Conservation (phyloP, 1,139 yeast species). For the Debaryomycetaceae sp. region DNA sequence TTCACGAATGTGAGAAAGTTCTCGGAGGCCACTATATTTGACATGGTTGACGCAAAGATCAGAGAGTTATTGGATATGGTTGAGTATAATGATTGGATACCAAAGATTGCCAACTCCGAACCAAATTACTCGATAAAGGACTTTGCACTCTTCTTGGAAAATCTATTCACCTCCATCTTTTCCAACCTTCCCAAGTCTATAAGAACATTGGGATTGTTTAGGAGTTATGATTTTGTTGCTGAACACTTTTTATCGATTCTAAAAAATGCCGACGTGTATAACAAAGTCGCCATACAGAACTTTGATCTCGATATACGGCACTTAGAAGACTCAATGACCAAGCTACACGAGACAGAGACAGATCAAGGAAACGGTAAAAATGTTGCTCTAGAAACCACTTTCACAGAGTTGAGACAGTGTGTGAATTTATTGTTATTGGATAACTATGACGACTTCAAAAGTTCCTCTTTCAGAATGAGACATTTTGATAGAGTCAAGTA, state of each 20-base stretch:
- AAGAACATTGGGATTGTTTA: conserved; percentile 72
- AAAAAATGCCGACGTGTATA: conserved; percentile 42
- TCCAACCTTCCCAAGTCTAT: conserved; percentile 77
- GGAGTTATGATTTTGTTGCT: conserved; percentile 84
- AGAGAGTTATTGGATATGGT: conserved; percentile 79
- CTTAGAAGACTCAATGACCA: conserved; percentile 39
- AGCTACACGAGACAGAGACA: conserved; percentile 21
- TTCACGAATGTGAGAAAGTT: conserved; percentile 63
- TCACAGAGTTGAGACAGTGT: conserved; percentile 43
- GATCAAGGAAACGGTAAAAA: conserved; percentile 21
- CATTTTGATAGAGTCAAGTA: conserved; percentile 38
- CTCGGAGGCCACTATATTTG: conserved; percentile 80
- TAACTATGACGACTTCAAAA: conserved; percentile 39
- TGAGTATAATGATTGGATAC: conserved; percentile 77
- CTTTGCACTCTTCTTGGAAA: conserved; percentile 82
- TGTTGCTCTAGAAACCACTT: conserved; percentile 44
- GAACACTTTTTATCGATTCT: conserved; percentile 64
- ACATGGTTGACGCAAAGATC: conserved; percentile 74
- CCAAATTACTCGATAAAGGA: conserved; percentile 80
- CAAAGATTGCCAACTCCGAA: conserved; percentile 43
- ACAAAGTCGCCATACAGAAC: conserved; percentile 39
- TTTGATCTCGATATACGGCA: conserved; percentile 43
- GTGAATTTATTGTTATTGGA: conserved; percentile 40
- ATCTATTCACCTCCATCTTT: conserved; percentile 84
- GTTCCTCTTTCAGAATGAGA: conserved; percentile 39